phyloP scores from a whole-genome alignment of 805 yeast species.

The Kodamaea neixiangensis region DNA sequence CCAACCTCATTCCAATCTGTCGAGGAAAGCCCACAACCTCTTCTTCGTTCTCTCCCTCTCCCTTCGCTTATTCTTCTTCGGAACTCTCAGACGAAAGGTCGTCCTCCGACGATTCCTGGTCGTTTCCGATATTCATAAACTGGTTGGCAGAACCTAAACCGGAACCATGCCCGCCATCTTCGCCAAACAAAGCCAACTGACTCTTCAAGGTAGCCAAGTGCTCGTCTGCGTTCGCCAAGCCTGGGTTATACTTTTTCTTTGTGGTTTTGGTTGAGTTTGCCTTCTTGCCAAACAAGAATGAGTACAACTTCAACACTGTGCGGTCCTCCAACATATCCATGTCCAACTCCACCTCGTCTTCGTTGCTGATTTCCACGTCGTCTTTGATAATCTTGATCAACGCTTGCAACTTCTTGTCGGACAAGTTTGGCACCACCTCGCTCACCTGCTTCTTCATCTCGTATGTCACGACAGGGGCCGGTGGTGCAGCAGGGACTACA shows the following conservation, averaged over 20 bases:
- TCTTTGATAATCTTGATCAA: slow-evolving; percentile 85
- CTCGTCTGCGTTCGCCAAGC: slow-evolving; percentile 44
- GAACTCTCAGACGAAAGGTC: slow-evolving; percentile 59
- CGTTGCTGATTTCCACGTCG: slow-evolving; percentile 59
- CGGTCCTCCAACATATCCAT: slow-evolving; percentile 88
- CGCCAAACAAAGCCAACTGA: slow-evolving; percentile 47
- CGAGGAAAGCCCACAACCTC: background rate
- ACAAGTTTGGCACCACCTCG: slow-evolving; percentile 75
- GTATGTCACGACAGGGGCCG: slow-evolving; percentile 63
- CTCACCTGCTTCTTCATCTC: slow-evolving; percentile 96
- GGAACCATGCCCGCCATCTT: slow-evolving; percentile 27
- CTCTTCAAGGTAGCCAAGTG: slow-evolving; percentile 64
- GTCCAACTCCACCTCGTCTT: slow-evolving; percentile 90
- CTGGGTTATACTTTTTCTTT: slow-evolving; percentile 40
- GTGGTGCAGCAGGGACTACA: slow-evolving; percentile 22
- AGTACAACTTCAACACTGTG: slow-evolving; percentile 80
- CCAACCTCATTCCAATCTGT: background rate
- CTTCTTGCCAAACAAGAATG: slow-evolving; percentile 61
- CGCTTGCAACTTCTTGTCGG: slow-evolving; percentile 79
- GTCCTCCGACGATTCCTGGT: slow-evolving; percentile 51
- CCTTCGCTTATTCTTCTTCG: slow-evolving; percentile 61
- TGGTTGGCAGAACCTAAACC: slow-evolving; percentile 22
- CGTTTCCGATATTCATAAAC: slow-evolving; percentile 35
- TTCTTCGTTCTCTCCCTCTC: background rate
- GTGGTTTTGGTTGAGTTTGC: slow-evolving; percentile 43